These are phyloP conservation scores for Aspergillus cavernicola DNA, from an alignment of 495 filamentous ascomycete species.

Conservation along the genomic window DNA sequence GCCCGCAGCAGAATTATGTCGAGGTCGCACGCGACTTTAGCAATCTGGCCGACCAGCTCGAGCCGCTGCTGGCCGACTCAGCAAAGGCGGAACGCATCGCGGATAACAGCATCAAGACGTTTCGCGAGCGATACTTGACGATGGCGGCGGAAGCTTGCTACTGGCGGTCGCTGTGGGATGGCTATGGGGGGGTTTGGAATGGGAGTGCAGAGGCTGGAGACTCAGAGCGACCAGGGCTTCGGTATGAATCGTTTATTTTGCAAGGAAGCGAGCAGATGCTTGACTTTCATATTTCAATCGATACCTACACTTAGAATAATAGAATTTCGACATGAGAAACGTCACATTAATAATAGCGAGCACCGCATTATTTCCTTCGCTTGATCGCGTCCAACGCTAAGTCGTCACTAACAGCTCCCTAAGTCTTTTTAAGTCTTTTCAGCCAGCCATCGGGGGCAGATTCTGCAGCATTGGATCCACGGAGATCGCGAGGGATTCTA, in stretches of 20 bases:
- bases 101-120: conserved; percentile 49
- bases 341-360: too few relatives aligned
- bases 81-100: conserved; percentile 50
- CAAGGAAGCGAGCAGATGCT: conserved; percentile 32
- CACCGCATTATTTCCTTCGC: not conserved
- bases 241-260: conserved; percentile 41
- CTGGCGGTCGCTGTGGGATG: conserved; percentile 50
- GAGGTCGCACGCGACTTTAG: conserved; percentile 56
- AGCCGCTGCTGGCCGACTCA: conserved; percentile 41
- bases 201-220: conserved; percentile 20
- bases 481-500: not conserved
- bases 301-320: too few relatives aligned
- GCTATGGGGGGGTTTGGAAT: conserved; percentile 45
- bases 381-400: not conserved
- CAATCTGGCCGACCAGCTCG: conserved; percentile 51
- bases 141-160: conserved; percentile 58
- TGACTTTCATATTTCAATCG: conserved; percentile 29
- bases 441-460: not conserved
- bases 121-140: conserved; percentile 57
- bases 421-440: not conserved
- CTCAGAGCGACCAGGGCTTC: conserved; percentile 30
- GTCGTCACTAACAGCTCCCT: not conserved
- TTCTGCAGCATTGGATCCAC: conserved; percentile 4
- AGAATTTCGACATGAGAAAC: too few relatives aligned
- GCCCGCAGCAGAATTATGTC: conserved; percentile 59